Evolutionary conservation across 768 basidiomycete species (phyloP), one percentile per base, ranked within the genome.

Genomic region (Porphyrellus cyaneotinctus): DNA sequence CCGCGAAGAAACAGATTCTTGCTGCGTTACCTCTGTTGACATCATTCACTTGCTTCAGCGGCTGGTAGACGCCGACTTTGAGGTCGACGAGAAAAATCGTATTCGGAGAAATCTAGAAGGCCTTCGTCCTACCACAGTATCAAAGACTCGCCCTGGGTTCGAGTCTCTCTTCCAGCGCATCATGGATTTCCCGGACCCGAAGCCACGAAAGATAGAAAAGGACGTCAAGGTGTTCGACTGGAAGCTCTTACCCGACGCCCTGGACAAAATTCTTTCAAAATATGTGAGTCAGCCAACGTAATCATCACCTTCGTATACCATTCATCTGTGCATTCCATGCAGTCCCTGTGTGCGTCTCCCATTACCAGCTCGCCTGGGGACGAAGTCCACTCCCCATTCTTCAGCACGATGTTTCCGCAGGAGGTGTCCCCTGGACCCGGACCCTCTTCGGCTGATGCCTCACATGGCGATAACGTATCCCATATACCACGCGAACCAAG

Each of bases 201-300:
- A 91, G 67, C 95, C 95, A 4, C 79, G 95, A 50, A 95, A 94
- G 66, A 99, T 98, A 57, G 95, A 97, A 65, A 97, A 98, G 77
- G 93, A 97, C 63, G 79, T 99, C 64, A 91, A 91, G 67, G 86
- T 91, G 9, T 91, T 91, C 60, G 80, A 83, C 36, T 91, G 89
- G 89, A 75, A 74, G 26, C 68, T 80, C 41, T 74, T 91, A n/a
- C 78, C 78, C 17, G 80, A 83, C 57, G 87, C 88, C 0, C 68
- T 91, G 47, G 84, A 87, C 43, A 91, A 89, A 68, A 88, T 91
- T 52, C 74, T 90, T 20, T 83, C 85, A 4, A 89, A 89, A 91
- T 91, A 91, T 64, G 89, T 90, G 60, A 59, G 87, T 76, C 23
- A 0, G 22, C 5, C 28, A 37, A 45, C 50, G 15, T 39, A n/a